Conservation (phyloP, 2,329 filamentous ascomycete genomes). For the Malbranchea zuffiana region DNA sequence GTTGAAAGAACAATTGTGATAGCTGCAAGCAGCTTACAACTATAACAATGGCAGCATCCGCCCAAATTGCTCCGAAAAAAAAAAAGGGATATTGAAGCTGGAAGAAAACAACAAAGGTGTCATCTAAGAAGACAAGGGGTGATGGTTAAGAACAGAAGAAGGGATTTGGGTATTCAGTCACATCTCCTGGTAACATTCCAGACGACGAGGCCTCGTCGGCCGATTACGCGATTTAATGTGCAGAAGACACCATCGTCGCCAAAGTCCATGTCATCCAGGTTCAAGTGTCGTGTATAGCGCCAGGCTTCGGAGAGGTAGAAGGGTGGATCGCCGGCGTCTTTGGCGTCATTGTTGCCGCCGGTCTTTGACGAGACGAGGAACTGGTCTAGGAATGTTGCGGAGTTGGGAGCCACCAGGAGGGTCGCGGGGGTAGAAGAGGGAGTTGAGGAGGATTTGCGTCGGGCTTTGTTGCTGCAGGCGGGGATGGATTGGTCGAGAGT, state of each 20-base stretch:
- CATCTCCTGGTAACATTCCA: conserved; percentile 31
- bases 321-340: not conserved
- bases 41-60: too few relatives aligned
- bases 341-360: conserved; percentile 1
- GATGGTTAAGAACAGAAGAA: not conserved
- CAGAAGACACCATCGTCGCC: conserved; percentile 37
- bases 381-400: conserved; percentile 33
- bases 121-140: too few relatives aligned
- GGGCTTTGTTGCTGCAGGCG: conserved; percentile 18
- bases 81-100: too few relatives aligned
- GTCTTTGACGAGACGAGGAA: conserved; percentile 19
- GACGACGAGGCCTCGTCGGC: conserved; percentile 39
- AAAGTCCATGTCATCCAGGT: conserved; percentile 44
- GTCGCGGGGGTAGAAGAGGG: conserved; percentile 16
- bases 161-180: not conserved
- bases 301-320: conserved; percentile 31
- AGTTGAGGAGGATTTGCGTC: conserved; percentile 9
- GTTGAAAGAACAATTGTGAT: too few relatives aligned
- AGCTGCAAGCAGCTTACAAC: too few relatives aligned
- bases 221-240: conserved; percentile 38
- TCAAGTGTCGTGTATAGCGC: conserved; percentile 38
- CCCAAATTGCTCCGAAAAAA: too few relatives aligned
- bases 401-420: conserved; percentile 38
- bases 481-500: conserved; percentile 28
- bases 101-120: too few relatives aligned